Base-by-base conservation (phyloP, 2,329 filamentous ascomycete genomes). In the Fusarium phyllophilum region DNA sequence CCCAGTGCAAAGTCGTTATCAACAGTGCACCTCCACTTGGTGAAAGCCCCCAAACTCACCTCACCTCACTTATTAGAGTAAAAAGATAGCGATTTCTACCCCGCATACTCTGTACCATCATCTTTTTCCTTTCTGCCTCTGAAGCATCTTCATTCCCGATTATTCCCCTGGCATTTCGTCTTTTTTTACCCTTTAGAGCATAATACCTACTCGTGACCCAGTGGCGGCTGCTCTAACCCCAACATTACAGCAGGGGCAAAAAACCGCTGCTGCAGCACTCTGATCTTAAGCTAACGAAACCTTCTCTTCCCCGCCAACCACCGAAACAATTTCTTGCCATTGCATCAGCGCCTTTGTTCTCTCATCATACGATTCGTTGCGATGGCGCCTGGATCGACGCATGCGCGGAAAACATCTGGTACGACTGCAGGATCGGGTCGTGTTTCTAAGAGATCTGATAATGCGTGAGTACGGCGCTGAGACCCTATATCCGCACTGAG, bases 401-500 rank as follows among this genome's bases (percentile, higher is more conserved):
- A 77, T 34, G 29, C 62, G 18, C 65, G 75, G 34, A 74, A 75
- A 54, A 38, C 70, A 6, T 76, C 74, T 22, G 62, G 39, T 8
- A 52, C 71, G 15, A 60, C 62, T 15, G 69, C 24, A 29, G 61
- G 59, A 26, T 36, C n/a, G 61, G 73, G 74, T 15, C 71, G 76
- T n/a, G 76, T 78, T 5, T 74, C 76, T 1, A 78, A 78, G 44
- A 67, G 76, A 58, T 78, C 76, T 29, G 76, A 77, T 56, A 78
- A 78, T 65, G 76, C 76, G 76, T 78, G 44, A 45, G 75, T 73
- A 38, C 31, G 34, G 42, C 39, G 31, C 22, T 24, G 38, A 26
- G 18, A n/a, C 31, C 46, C 44, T 62, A 51, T 36, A 52, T 54
- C 33, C 20, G 34, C 31, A 8, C n/a, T 36, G 22, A 36, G n/a